Evolutionary conservation across 1,284 basidiomycete species (phyloP), one percentile per base, ranked within the genome.

Genomic region (Microstroma glucosiphilum): DNA sequence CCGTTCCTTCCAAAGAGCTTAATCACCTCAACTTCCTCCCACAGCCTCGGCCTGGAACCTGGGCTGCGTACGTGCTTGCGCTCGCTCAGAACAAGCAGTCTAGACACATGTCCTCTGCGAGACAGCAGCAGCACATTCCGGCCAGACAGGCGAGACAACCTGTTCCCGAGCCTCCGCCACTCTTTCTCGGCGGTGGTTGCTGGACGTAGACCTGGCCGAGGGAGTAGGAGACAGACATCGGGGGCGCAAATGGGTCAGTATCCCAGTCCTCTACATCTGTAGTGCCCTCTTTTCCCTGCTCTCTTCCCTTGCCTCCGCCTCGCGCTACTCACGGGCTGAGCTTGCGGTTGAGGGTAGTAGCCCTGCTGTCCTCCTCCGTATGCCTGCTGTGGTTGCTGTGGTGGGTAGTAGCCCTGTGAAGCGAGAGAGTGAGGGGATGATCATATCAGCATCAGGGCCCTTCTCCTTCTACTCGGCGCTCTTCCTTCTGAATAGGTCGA

Each of bases 121-220:
- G 23, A 23, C 46, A 48, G 46, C 46, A 48, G 46, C 17, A n/a
- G 23, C 46, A 48, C 46, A 48, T 48, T 48, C 46, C 46, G 17
- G 46, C 46, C 6, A 48, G 46, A 48, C 46, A 48, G 46, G 46
- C 46, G 46, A n/a, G 23, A 23, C 46, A 48, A 12, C 46, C 46
- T 48, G 46, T 23, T 6, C 46, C 46, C 4, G 46, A 4, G 23
- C 4, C 46, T 23, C 17, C 23, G 3, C 46, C 46, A 6, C 46
- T 12, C 46, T 48, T 48, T 12, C 12, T 48, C 46, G 17, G 46
- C 17, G n/a, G n/a, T 23, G 17, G 46, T 48, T 48, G 46, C 46
- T 48, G 46, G 46, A 48, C 46, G 46, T 48, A 48, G 46, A 48
- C 46, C 46, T 48, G 46, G n/a, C n/a, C n/a, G n/a, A 23, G n/a